Percentiles rank a stretch among this genome's conserved stretches.
Evolutionary conservation across 2,329 filamentous ascomycete species (phyloP).

Genomic region (Pseudocercospora macadamiae): DNA sequence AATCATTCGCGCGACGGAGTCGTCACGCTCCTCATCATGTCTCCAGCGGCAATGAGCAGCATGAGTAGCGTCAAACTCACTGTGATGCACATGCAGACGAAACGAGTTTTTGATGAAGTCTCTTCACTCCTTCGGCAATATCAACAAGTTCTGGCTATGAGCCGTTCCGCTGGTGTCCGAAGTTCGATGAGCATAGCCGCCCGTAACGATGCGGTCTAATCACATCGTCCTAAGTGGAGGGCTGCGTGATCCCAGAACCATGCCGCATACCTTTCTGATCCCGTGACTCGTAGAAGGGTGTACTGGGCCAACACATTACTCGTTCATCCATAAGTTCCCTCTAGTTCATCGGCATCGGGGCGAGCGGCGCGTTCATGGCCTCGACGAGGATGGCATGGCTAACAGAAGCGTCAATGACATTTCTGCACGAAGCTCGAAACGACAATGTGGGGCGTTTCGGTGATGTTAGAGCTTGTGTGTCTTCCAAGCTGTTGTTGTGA

Average conservation of each 20-base stretch:
- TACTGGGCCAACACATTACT: neutral
- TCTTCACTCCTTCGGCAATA: neutral
- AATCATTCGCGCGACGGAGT: neutral
- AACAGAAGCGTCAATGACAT: neutral
- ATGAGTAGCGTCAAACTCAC: neutral
- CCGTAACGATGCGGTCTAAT: neutral
- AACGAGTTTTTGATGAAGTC: neutral
- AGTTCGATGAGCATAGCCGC: neutral
- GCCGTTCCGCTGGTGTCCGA: neutral
- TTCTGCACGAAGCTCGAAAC: conserved; percentile 10
- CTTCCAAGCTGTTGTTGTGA: neutral
- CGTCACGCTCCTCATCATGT: neutral
- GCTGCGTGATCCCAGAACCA: neutral
- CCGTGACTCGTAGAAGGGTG: neutral
- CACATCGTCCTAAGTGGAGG: neutral
- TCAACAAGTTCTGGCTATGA: neutral
- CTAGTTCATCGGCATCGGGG: conserved; percentile 7
- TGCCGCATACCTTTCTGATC: neutral
- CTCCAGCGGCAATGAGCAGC: no score
- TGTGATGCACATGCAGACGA: neutral
- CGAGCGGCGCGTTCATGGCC: neutral
- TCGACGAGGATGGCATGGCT: neutral
- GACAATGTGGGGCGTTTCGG: neutral
- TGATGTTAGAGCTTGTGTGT: neutral
- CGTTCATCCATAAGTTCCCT: conserved; percentile 1